phyloP scores from a whole-genome alignment of 768 basidiomycete genomes.

The Leccinum rimulosum region DNA sequence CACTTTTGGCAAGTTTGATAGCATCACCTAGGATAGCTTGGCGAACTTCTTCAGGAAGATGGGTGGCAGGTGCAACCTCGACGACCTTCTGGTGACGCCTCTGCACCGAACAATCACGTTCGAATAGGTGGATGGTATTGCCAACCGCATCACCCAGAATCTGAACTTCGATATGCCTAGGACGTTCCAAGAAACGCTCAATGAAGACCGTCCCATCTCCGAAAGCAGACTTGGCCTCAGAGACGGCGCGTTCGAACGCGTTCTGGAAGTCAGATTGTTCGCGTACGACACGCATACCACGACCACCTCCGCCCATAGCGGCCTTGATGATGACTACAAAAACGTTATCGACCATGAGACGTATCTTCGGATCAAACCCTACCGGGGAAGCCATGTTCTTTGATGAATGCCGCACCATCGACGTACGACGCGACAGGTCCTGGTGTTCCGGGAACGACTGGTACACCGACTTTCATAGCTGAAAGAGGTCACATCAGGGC shows the following conservation, averaged over 20 bases:
- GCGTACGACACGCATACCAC: conserved; percentile 98
- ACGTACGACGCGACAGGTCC: conserved; percentile 80
- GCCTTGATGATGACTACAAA: conserved; percentile 94
- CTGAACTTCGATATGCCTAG: conserved; percentile 97
- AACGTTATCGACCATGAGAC: conserved; percentile 5
- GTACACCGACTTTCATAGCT: conserved; percentile 91
- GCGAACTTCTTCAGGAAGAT: conserved; percentile 87
- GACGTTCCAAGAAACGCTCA: conserved; percentile 94
- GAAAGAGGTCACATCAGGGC: conserved; percentile 7
- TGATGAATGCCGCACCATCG: conserved; percentile 85
- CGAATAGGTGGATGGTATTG: conserved; percentile 96
- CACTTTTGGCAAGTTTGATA: conserved; percentile 90
- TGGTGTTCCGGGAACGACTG: conserved; percentile 98
- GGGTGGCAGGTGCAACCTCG: conserved; percentile 95
- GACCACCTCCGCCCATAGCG: conserved; percentile 97
- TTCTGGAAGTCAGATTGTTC: conserved; percentile 89
- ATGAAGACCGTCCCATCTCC: conserved; percentile 99
- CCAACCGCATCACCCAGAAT: conserved; percentile 87
- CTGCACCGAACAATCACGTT: conserved; percentile 99
- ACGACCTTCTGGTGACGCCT: conserved; percentile 98
- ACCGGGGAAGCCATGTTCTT: conserved; percentile 96
- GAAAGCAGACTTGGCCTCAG: conserved; percentile 94
- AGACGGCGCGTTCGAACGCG: conserved; percentile 88
- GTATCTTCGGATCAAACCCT: conserved; percentile 13
- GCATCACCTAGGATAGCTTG: conserved; percentile 87